Evolutionary conservation across 495 filamentous ascomycete species (phyloP), one percentile per base, ranked within the genome.

Genomic region (Aspergillus wentii): DNA sequence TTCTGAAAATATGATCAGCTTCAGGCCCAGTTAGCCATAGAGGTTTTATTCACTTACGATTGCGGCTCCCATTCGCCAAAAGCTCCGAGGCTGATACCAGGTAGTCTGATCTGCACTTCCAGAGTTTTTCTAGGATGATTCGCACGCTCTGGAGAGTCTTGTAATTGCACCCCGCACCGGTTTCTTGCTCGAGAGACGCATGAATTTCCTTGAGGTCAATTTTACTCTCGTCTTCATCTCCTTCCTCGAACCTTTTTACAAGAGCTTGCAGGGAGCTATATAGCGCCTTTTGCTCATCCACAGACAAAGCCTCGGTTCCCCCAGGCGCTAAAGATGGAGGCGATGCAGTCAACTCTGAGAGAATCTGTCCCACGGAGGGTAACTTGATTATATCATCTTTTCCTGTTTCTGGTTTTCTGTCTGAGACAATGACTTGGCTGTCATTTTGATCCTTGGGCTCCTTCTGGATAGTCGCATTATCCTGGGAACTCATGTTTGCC

Each of bases 31-130:
- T 44, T 13, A 50, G 30, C 22, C n/a, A n/a, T n/a, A 8, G 11
- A 14, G n/a, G 5, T 13, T 35, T 38, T 5, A 37, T n/a, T 28
- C 23, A 63, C 78, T 72, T 51, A 86, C 83, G 62, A 48, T 83
- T 72, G 58, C 83, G 76, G 51, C 82, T 83, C 9, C 64, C 75
- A 56, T 86, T 76, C 2, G 77, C 85, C 27, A 85, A 49, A 43
- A 72, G 66, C 46, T 81, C 78, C 8, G 77, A 70, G 2, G 76
- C 66, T n/a, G 57, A 43, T 14, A 62, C 54, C 44, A 86, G 52
- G 13, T 68, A 64, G 6, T 49, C 48, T 2, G 64, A 70, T 30
- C 52, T 53, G 41, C 53, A 54, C 30, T 49, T 34, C 64, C 61
- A 68, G 1, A 72, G 46, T 34, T 61, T 55, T 14, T 50, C 29